Conservation (phyloP, 148 eudicot species). For the Rhododendron ferrugineum region DNA sequence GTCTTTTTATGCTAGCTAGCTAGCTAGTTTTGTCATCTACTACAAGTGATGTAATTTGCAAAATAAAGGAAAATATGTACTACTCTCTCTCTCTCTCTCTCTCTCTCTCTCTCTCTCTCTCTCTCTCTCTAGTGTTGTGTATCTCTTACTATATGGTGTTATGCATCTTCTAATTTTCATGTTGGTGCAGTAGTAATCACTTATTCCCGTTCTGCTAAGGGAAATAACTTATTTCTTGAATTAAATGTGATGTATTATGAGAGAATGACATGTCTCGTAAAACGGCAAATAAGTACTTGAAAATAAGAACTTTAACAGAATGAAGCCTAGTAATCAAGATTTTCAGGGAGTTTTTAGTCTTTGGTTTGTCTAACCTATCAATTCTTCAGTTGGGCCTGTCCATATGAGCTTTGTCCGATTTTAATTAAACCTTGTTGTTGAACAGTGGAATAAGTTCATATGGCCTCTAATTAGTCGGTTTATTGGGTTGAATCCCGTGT, state of each 20-base stretch:
- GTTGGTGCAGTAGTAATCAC: neutral
- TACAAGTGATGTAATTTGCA: neutral
- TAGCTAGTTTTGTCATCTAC: neutral
- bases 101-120: too few relatives aligned
- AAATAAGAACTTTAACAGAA: too few relatives aligned
- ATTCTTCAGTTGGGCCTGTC: neutral
- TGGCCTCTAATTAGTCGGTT: neutral
- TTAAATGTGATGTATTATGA: too few relatives aligned
- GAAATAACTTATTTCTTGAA: too few relatives aligned
- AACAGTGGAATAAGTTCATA: too few relatives aligned
- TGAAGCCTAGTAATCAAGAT: neutral
- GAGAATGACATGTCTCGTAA: too few relatives aligned
- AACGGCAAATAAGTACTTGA: too few relatives aligned
- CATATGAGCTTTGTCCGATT: neutral
- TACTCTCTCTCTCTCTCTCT: neutral
- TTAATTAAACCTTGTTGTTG: too few relatives aligned
- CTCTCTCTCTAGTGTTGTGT: neutral
- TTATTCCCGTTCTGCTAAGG: too few relatives aligned
- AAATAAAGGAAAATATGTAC: neutral
- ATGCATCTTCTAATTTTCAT: neutral
- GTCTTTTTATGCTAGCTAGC: neutral
- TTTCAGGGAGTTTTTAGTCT: neutral
- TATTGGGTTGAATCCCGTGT: neutral
- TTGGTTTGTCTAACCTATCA: neutral
- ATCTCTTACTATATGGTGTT: neutral